Percentiles rank a stretch among this genome's conserved stretches.
Evolutionary conservation across 2,329 filamentous ascomycete genomes (phyloP).

Genomic region (Chlorencoelia australis): DNA sequence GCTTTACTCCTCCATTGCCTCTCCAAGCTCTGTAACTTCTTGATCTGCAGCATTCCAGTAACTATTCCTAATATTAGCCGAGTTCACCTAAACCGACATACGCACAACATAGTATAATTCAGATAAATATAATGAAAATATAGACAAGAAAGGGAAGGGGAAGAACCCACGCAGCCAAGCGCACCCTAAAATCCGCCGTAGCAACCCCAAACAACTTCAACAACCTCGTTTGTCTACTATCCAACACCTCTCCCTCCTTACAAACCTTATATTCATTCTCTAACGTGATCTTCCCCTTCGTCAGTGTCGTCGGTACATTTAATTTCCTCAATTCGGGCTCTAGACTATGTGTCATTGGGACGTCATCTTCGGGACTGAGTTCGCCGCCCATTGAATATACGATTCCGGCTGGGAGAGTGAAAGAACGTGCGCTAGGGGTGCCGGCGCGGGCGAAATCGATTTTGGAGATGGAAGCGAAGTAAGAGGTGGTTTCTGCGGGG

Average conservation of each 20-base stretch:
- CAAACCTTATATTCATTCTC: slow-evolving; percentile 50
- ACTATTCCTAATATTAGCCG: slow-evolving; percentile 27
- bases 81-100: neutral
- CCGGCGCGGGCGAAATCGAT: slow-evolving; percentile 90
- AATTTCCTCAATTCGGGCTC: slow-evolving; percentile 86
- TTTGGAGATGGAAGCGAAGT: slow-evolving; percentile 63
- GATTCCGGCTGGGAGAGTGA: slow-evolving; percentile 73
- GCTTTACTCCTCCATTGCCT: slow-evolving; percentile 35
- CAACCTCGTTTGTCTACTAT: slow-evolving; percentile 85
- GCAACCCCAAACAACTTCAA: slow-evolving; percentile 90
- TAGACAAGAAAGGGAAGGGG: neutral
- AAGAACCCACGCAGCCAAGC: slow-evolving; percentile 58
- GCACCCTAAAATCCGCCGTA: slow-evolving; percentile 81
- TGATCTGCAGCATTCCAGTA: slow-evolving; percentile 53
- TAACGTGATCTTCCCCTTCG: slow-evolving; percentile 79
- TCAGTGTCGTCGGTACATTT: slow-evolving; percentile 79
- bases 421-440: slow-evolving; percentile 59
- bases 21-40: slow-evolving; percentile 47
- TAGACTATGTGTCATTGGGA: slow-evolving; percentile 76
- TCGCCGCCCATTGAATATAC: slow-evolving; percentile 76
- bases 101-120: neutral
- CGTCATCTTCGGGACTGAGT: slow-evolving; percentile 69
- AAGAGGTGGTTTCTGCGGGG: slow-evolving; percentile 54
- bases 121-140: neutral
- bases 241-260: slow-evolving; percentile 72